phyloP scores from a whole-genome alignment of 371 early-diverging fungal species.

The Rozella allomycis region DNA sequence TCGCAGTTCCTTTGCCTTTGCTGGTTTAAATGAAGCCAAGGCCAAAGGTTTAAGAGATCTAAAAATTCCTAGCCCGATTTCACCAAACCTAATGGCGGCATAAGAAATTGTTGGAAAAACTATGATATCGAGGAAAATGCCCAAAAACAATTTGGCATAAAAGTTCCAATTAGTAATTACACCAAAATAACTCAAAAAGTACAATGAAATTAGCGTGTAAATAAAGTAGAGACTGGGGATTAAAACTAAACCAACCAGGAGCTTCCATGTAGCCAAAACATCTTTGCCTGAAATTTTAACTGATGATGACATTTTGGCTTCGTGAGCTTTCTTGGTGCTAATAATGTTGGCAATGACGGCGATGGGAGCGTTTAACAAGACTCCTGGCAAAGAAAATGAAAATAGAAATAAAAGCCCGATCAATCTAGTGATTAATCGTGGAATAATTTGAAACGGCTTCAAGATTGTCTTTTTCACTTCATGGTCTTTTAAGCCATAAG shows the following conservation, averaged over 20 bases:
- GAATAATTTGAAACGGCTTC: slow-evolving; percentile 39
- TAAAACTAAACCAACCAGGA: slow-evolving; percentile 55
- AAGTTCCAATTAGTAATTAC: slow-evolving; percentile 5
- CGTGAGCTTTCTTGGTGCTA: slow-evolving; percentile 43
- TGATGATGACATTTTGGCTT: slow-evolving; percentile 63
- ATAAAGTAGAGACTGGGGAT: slow-evolving; percentile 49
- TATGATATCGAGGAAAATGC: slow-evolving; percentile 28
- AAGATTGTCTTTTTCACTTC: slow-evolving; percentile 67
- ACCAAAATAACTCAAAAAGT: slow-evolving; percentile 5
- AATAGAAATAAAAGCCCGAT: slow-evolving; percentile 18
- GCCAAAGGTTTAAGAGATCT: slow-evolving; percentile 53
- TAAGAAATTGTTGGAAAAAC: slow-evolving; percentile 48
- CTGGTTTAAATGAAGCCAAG: slow-evolving; percentile 37
- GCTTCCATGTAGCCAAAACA: slow-evolving; percentile 89
- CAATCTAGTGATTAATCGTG: slow-evolving; percentile 41
- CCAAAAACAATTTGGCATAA: too few species aligned
- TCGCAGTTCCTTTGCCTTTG: slow-evolving; percentile 27
- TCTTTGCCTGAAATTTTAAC: slow-evolving; percentile 84
- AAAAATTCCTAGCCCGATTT: slow-evolving; percentile 66
- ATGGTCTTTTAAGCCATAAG: slow-evolving; percentile 84
- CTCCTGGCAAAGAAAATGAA: slow-evolving; percentile 14
- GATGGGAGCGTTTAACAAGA: slow-evolving; percentile 53
- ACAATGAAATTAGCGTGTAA: slow-evolving; percentile 20
- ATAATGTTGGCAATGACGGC: slow-evolving; percentile 42
- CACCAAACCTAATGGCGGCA: slow-evolving; percentile 60